Evolutionary conservation across 2,329 filamentous ascomycete genomes (phyloP).

Genomic region (Fusarium keratoplasticum): DNA sequence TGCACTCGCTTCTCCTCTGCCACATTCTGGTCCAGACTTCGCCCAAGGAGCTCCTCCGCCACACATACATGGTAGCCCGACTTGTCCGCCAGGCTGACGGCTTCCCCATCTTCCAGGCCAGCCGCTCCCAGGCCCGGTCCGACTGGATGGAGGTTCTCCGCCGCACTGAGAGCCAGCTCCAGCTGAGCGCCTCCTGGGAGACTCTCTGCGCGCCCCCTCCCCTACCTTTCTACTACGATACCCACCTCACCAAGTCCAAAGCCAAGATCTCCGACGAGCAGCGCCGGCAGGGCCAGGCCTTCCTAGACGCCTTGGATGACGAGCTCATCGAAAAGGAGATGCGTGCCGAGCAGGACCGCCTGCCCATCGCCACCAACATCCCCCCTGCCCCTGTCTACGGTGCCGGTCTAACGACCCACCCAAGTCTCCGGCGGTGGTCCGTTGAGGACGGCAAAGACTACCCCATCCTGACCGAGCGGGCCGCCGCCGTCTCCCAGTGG

Average conservation of each 20-base stretch:
- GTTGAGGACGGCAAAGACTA: constrained; percentile 76
- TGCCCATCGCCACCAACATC: background rate
- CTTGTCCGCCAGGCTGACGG: constrained; percentile 80
- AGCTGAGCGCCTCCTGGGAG: constrained; percentile 75
- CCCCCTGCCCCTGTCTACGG: background rate
- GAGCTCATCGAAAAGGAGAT: constrained; percentile 73
- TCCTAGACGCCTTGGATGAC: constrained; percentile 75
- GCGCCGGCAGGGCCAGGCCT: constrained; percentile 71
- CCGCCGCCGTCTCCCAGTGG: constrained; percentile 77
- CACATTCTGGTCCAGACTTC: constrained; percentile 86
- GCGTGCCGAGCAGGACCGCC: constrained; percentile 60
- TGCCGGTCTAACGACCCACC: background rate
- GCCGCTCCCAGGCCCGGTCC: constrained; percentile 76
- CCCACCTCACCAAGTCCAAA: background rate
- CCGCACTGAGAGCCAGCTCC: constrained; percentile 76
- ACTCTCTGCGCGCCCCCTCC: constrained; percentile 73
- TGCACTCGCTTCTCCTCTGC: constrained; percentile 82
- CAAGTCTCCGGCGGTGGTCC: constrained; percentile 65
- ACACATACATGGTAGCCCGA: constrained; percentile 84
- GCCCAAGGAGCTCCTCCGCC: constrained; percentile 79
- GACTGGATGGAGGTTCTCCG: constrained; percentile 85
- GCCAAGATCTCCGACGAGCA: constrained; percentile 57
- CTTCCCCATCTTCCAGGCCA: constrained; percentile 82
- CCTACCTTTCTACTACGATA: constrained; percentile 52
- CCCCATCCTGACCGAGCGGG: constrained; percentile 76